Evolutionary conservation across 1,284 basidiomycete species (phyloP).

Genomic region (Microbotryomycetes sp.): DNA sequence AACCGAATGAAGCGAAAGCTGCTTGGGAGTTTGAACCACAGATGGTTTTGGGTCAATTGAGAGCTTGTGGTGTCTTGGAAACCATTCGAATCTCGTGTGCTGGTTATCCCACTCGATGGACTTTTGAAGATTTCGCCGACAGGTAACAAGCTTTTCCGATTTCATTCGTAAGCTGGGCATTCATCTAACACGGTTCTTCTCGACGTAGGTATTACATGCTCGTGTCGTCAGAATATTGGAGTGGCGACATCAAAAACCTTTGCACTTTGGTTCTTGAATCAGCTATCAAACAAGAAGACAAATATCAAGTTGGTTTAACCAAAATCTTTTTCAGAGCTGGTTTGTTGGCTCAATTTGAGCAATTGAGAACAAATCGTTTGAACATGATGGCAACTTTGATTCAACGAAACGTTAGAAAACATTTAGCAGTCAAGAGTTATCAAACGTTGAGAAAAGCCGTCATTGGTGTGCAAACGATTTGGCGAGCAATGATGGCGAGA

Average conservation of each 20-base stretch:
- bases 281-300: slow-evolving; percentile 86
- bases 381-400: slow-evolving; percentile 89
- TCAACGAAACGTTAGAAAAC: slow-evolving; percentile 91
- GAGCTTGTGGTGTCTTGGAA: slow-evolving; percentile 98
- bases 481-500: slow-evolving; percentile 75
- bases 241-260: slow-evolving; percentile 64
- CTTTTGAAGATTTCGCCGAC: slow-evolving; percentile 98
- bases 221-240: slow-evolving; percentile 77
- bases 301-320: slow-evolving; percentile 92
- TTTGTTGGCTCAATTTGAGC: slow-evolving; percentile 96
- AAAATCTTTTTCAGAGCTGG: slow-evolving; percentile 99
- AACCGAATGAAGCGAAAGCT: slow-evolving; percentile 92
- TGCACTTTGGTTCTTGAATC: slow-evolving; percentile 77
- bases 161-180: neutral
- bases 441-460: slow-evolving; percentile 63
- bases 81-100: slow-evolving; percentile 99
- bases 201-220: slow-evolving; percentile 99
- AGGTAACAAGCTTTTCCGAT: slow-evolving; percentile 52
- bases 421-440: slow-evolving; percentile 78
- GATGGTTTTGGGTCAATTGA: slow-evolving; percentile 88
- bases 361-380: slow-evolving; percentile 75
- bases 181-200: neutral
- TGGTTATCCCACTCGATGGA: slow-evolving; percentile 98
- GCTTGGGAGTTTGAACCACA: slow-evolving; percentile 97
- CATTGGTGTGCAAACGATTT: slow-evolving; percentile 87